Evolutionary conservation across 2,329 filamentous ascomycete species (phyloP), one percentile per base, ranked within the genome.

Genomic region (Cladophialophora carrionii): DNA sequence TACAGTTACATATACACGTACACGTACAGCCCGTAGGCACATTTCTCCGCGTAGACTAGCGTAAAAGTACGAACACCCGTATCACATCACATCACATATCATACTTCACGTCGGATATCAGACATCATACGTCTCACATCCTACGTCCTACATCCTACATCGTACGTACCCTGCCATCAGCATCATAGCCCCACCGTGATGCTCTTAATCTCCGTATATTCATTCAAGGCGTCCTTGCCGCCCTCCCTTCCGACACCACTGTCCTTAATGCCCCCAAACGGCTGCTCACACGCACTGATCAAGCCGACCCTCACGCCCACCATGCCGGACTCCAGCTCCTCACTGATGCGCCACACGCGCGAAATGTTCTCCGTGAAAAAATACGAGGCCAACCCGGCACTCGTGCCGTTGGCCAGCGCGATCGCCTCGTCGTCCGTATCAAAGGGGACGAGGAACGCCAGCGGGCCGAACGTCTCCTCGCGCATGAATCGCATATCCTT

Each of bases 401-500:
- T 70, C 0, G 72, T 67, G 41, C 70, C 57, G 57, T 77, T 77
- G 2, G 74, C 75, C 43, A 74, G 58, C 29, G 67, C 60, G 12
- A 78, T 68, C 4, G 72, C 75, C 12, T 75, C 76, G n/a, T 72
- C 71, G 58, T 77, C 74, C 2, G 66, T 70, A 6, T 73, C 57
- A 48, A 77, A 81, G 68, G 82, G 92, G 82, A 91, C 97, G 81
- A 98, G 70, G 51, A 53, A 63, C 17, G 70, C 72, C 14, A 96
- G 87, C 0, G 93, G 93, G 0, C 93, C 93, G 74, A 97, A 97
- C 0, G 92, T 96, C 81, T 97, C 93, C 70, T 96, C 91, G 20
- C 83, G 91, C 91, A 96, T 96, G 67, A 96, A 88, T 4, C 81
- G 79, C 92, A 96, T 96, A 66, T 82, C 82, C 78, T 96, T 20